Percentiles rank a stretch among this genome's conserved stretches.
Evolutionary conservation across 2,329 filamentous ascomycete species (phyloP).

Genomic region (Cryphonectria carpinicola): DNA sequence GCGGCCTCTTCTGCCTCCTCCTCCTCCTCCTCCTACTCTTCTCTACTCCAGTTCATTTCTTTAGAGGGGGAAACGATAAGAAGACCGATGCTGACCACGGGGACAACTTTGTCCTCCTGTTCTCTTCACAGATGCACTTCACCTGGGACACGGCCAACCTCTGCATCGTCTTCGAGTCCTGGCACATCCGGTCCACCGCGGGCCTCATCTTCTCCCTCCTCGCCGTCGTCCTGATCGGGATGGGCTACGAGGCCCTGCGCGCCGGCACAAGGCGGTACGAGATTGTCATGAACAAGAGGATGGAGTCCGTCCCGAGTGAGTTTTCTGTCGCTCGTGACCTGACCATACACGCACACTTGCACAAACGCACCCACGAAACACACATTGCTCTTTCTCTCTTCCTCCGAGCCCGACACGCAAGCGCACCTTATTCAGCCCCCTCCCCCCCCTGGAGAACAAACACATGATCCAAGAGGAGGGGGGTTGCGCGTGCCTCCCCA

Average conservation of each 20-base stretch:
- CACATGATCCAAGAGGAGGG: not conserved
- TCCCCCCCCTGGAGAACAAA: conserved; percentile 27
- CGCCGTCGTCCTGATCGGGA: conserved; percentile 78
- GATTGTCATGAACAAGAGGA: conserved; percentile 50
- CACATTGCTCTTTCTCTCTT: not conserved
- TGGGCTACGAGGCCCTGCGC: conserved; percentile 91
- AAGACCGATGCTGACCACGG: not conserved
- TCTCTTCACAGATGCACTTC: conserved; percentile 80
- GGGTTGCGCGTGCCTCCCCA: not conserved
- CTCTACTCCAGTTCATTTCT: not conserved
- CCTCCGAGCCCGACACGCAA: not conserved
- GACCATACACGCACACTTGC: not conserved
- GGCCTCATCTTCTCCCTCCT: conserved; percentile 82
- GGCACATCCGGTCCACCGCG: conserved; percentile 77
- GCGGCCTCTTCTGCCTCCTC: too few relatives aligned
- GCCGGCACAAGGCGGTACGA: conserved; percentile 80
- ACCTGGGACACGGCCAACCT: conserved; percentile 93
- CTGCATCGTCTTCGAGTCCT: conserved; percentile 92
- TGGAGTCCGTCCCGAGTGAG: conserved; percentile 60
- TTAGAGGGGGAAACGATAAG: not conserved
- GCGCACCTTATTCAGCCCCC: conserved; percentile 25
- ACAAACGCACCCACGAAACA: not conserved
- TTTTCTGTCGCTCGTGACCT: conserved; percentile 26
- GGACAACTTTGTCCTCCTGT: not conserved
- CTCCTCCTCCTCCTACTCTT: not conserved